Evolutionary conservation across 441 rosid genomes (phyloP).

Genomic region (Erodium trifolium): DNA sequence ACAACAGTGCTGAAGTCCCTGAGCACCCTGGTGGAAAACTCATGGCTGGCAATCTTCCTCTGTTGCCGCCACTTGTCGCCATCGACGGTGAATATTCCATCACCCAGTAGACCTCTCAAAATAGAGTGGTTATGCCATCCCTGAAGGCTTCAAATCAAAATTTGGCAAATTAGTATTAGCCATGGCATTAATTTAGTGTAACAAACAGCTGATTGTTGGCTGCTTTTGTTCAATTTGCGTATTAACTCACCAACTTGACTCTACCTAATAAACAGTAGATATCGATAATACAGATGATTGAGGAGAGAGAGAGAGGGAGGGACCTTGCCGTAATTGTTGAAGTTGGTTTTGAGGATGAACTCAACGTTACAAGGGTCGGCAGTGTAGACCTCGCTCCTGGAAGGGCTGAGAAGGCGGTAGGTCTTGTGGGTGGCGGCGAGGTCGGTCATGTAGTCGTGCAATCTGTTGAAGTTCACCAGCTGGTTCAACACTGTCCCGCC

Average conservation of each 20-base stretch:
- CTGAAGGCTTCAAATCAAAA: conserved; percentile 18
- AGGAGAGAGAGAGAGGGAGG: no score
- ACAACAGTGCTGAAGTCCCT: conserved; percentile 40
- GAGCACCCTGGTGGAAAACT: conserved; percentile 42
- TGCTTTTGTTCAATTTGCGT: no score
- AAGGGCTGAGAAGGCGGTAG: conserved; percentile 35
- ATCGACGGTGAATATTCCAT: conserved; percentile 45
- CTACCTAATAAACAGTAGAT: no score
- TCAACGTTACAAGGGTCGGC: conserved; percentile 53
- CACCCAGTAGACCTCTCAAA: conserved; percentile 35
- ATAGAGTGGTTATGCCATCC: conserved; percentile 31
- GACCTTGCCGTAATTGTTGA: conserved; percentile 53
- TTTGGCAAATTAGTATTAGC: no score
- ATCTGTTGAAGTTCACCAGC: conserved; percentile 47
- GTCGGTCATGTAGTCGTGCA: conserved; percentile 57
- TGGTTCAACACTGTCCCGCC: conserved; percentile 49
- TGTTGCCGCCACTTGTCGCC: conserved; percentile 48
- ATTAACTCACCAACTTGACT: no score
- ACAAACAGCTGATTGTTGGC: no score
- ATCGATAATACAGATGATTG: background rate
- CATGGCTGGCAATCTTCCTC: conserved; percentile 41
- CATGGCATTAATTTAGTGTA: no score
- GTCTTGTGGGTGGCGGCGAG: conserved; percentile 35
- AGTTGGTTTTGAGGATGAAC: conserved; percentile 56
- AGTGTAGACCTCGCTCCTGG: conserved; percentile 44